Evolutionary conservation across 2,329 filamentous ascomycete species (phyloP).

Genomic region (Neonectria ditissima): DNA sequence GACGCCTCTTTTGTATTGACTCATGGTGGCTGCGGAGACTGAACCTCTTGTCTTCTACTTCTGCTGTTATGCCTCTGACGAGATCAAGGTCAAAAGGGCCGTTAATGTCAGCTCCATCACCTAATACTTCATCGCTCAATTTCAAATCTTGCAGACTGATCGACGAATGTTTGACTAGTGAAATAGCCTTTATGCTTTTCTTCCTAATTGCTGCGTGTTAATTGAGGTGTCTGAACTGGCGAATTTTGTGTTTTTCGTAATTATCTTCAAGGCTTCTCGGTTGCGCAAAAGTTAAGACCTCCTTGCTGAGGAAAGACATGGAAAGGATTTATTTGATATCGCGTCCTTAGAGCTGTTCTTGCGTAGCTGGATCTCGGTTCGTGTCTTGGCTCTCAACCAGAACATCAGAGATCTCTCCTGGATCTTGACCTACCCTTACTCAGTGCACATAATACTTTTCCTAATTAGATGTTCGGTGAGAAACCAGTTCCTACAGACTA

Average conservation of each 20-base stretch:
- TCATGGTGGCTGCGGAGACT: background rate
- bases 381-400: background rate
- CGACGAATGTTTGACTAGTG: too few species aligned
- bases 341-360: too few species aligned
- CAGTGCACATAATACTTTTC: background rate
- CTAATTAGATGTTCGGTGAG: background rate
- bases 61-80: background rate
- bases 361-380: background rate
- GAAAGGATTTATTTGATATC: background rate
- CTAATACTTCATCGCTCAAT: too few species aligned
- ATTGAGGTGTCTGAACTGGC: too few species aligned
- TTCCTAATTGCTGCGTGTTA: too few species aligned
- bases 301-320: background rate
- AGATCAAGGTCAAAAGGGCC: too few species aligned
- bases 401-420: background rate
- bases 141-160: too few species aligned
- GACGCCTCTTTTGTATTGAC: background rate
- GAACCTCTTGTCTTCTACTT: background rate
- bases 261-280: too few species aligned
- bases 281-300: background rate
- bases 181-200: too few species aligned
- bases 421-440: background rate
- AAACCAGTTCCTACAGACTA: background rate
- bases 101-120: too few species aligned
- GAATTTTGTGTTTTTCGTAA: too few species aligned